Evolutionary conservation across 176 grass and related monocot species (phyloP), one percentile per base, ranked within the genome.

Genomic region (Cymbopogon citratus): DNA sequence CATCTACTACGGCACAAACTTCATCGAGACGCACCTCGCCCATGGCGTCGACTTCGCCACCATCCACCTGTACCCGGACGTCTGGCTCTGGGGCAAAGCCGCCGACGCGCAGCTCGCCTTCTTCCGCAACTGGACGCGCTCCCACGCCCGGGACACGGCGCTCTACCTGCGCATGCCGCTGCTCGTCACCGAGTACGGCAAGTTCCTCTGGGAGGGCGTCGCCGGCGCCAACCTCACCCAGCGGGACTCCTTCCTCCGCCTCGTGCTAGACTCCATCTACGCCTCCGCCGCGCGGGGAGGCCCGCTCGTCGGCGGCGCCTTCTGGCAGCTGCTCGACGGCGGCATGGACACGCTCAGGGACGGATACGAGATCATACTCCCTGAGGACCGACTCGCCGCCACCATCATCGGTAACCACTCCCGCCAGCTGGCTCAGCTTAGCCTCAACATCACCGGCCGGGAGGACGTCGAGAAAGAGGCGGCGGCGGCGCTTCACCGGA

Each of bases 61-160:
- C 82, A 91, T 94, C 80, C 95, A 98, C 86, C 90, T 88, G 10
- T 98, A 98, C 81, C 95, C 95, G 9, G 92, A 98, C 67, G 62
- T 79, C 81, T 98, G 95, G 95, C 83, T 89, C 35, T 78, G 87
- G 87, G 87, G 87, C 73, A 19, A 57, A 34, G 56, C 15, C 73
- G 57, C 73, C 21, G 65, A 16, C 35, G 0, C 21, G 57, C 73
- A 85, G 83, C 27, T 9, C 3, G 29, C 14, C 34, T 89, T 89
- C 87, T 39, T 82, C 83, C 21, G 6, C 0, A 78, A 78, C 79
- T 89, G 87, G 87, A 89, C 87, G 11, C 59, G 27, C 3, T 43
- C 87, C 0, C 87, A 89, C 38, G 14, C n/a, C 7, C 5, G 0
- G 0, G 79, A 57, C 83, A 28, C 87, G 0, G 6, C 65, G 0